A percentile compares a stretch with the other conserved stretches of the same genome.
Conservation (phyloP, 371 early-diverging fungal species). For the Vittaforma corneae region DNA sequence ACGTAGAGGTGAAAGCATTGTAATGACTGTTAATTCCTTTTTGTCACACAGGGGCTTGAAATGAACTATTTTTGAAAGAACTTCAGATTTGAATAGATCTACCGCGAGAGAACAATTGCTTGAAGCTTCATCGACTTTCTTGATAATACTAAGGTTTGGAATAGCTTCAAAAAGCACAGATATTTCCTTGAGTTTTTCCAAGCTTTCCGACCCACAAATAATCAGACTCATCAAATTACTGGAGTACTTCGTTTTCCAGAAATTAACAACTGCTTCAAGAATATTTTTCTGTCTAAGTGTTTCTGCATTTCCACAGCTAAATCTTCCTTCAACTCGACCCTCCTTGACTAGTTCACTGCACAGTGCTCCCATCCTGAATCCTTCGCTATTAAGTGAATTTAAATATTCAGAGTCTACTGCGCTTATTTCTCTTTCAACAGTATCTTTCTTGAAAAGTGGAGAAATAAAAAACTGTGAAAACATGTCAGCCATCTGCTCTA, state of each 20-base stretch:
- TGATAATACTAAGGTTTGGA: not conserved
- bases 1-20: constrained; percentile 22
- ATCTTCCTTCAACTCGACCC: constrained; percentile 26
- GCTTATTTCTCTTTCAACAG: constrained; percentile 50
- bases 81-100: constrained; percentile 22
- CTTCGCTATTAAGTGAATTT: constrained; percentile 29
- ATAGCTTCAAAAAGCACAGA: constrained; percentile 26
- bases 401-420: constrained; percentile 58
- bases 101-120: not conserved
- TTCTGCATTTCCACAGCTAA: constrained; percentile 41
- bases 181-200: constrained; percentile 33
- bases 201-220: constrained; percentile 41
- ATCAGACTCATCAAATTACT: constrained; percentile 46
- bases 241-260: constrained; percentile 45
- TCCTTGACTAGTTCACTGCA: constrained; percentile 14
- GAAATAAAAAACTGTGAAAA: constrained; percentile 54
- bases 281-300: constrained; percentile 41
- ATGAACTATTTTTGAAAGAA: constrained; percentile 31
- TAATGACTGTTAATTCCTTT: constrained; percentile 29
- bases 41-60: constrained; percentile 39
- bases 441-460: constrained; percentile 49
- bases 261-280: constrained; percentile 34
- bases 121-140: not conserved
- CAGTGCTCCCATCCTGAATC: constrained; percentile 35
- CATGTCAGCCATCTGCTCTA: constrained; percentile 79